A percentile compares a stretch with the other conserved stretches of the same genome.
These are phyloP conservation scores for Cercospora zeae-maydis DNA, from an alignment of 2,329 filamentous ascomycete species.

Conservation along the genomic window DNA sequence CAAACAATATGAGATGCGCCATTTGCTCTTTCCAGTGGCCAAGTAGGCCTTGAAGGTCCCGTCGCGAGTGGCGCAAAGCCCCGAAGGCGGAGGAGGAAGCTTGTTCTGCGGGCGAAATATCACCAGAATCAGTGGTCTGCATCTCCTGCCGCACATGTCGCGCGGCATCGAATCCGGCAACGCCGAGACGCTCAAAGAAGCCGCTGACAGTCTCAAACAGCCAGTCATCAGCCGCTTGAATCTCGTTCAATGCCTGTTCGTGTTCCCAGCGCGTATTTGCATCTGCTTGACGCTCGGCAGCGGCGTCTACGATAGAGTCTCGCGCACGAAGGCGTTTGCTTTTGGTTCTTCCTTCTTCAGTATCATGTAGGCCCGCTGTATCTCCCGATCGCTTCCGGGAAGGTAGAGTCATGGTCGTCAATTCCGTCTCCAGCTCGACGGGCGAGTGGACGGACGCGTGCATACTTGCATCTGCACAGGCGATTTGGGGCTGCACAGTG, in stretches of 20 bases:
- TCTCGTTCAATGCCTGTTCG: conserved; percentile 53
- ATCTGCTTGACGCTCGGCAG: conserved; percentile 42
- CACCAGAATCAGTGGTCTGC: conserved; percentile 9
- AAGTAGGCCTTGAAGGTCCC: conserved; percentile 29
- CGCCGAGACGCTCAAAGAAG: conserved; percentile 51
- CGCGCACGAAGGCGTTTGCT: conserved; percentile 60
- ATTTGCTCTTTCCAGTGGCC: conserved; percentile 31
- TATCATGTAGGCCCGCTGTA: conserved; percentile 56
- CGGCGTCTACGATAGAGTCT: conserved; percentile 51
- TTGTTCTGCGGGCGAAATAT: neutral
- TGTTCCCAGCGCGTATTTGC: conserved; percentile 54
- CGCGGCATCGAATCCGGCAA: conserved; percentile 39
- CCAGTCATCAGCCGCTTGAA: conserved; percentile 55
- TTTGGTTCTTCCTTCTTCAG: conserved; percentile 55
- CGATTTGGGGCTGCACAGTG: conserved; percentile 33
- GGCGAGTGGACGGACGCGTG: conserved; percentile 23
- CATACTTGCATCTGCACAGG: conserved; percentile 29
- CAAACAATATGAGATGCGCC: conserved; percentile 28
- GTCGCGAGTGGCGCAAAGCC: conserved; percentile 22
- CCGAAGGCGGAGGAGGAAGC: neutral
- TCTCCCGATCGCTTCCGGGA: conserved; percentile 60
- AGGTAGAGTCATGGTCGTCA: conserved; percentile 35
- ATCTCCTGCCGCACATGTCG: conserved; percentile 32
- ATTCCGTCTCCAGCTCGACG: conserved; percentile 32
- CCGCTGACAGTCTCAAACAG: conserved; percentile 54